Evolutionary conservation across 768 basidiomycete genomes (phyloP).

Genomic region (Hygrophorus pudorinus): DNA sequence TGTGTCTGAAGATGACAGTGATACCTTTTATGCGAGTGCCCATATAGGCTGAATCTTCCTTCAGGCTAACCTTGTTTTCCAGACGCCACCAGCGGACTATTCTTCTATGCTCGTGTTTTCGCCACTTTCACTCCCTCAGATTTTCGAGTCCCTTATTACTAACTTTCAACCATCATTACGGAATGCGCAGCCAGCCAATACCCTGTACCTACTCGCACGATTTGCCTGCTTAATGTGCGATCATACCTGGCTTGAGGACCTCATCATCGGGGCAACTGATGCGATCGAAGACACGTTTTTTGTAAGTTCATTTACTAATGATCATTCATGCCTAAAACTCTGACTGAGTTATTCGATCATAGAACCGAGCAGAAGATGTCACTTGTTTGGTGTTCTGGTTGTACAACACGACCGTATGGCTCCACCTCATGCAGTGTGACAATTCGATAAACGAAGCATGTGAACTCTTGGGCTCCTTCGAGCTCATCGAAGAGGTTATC

Average conservation of each 20-base stretch:
- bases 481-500: conserved; percentile 83
- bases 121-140: conserved; percentile 61
- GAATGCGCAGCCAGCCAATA: conserved; percentile 84
- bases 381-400: conserved; percentile 89
- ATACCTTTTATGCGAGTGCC: conserved; percentile 36
- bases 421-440: conserved; percentile 87
- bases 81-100: conserved; percentile 71
- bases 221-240: conserved; percentile 93
- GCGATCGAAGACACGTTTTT: conserved; percentile 88
- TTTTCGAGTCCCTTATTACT: conserved; percentile 75
- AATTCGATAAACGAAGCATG: conserved; percentile 68
- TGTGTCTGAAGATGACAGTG: conserved; percentile 40
- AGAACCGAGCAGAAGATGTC: conserved; percentile 81
- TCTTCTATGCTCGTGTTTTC: conserved; percentile 92
- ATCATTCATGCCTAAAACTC: neutral
- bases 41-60: no score
- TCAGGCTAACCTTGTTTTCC: conserved; percentile 14
- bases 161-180: conserved; percentile 62
- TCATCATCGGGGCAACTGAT: conserved; percentile 85
- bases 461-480: conserved; percentile 75
- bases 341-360: conserved; percentile 8
- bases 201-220: conserved; percentile 79
- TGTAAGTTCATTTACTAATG: conserved; percentile 39
- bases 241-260: conserved; percentile 85
- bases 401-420: conserved; percentile 82